Percentiles rank a stretch among this genome's conserved stretches.
Evolutionary conservation across 1,284 basidiomycete genomes (phyloP).

Genomic region (Leccinum subrobustum): DNA sequence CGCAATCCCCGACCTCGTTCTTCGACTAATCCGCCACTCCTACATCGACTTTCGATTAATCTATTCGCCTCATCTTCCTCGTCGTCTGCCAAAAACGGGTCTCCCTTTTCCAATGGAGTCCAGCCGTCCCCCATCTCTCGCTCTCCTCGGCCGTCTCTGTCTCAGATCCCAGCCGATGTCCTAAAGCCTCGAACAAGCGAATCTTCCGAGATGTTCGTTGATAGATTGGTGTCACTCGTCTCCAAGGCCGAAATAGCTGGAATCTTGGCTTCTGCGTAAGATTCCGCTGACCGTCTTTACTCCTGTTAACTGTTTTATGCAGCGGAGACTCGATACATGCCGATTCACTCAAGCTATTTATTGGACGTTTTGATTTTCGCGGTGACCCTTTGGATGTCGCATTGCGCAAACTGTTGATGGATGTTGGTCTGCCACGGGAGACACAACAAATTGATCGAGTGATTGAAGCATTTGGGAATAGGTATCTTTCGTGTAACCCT

Average conservation of each 20-base stretch:
- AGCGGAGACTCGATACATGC: slow-evolving; percentile 76
- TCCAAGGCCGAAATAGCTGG: slow-evolving; percentile 76
- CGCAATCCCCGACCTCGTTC: slow-evolving; percentile 47
- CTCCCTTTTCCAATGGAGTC: slow-evolving; percentile 23
- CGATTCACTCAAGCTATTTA: slow-evolving; percentile 70
- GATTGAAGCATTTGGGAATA: slow-evolving; percentile 90
- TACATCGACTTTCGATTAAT: slow-evolving; percentile 70
- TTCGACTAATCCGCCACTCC: slow-evolving; percentile 67
- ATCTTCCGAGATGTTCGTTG: slow-evolving; percentile 67
- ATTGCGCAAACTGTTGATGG: slow-evolving; percentile 88
- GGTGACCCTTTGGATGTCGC: slow-evolving; percentile 90
- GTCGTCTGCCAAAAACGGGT: slow-evolving; percentile 31
- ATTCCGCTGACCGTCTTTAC: slow-evolving; percentile 2
- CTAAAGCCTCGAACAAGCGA: slow-evolving; percentile 63
- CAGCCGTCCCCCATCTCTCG: slow-evolving; percentile 36
- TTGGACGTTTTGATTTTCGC: slow-evolving; percentile 79
- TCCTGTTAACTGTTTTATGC: slow-evolving; percentile 10
- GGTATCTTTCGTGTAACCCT: slow-evolving; percentile 86
- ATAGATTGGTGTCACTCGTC: slow-evolving; percentile 59
- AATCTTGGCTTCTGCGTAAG: slow-evolving; percentile 79
- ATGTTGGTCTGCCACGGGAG: slow-evolving; percentile 88
- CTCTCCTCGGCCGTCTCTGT: slow-evolving; percentile 48
- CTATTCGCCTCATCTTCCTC: slow-evolving; percentile 54
- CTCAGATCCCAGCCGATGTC: slow-evolving; percentile 43
- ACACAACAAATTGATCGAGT: slow-evolving; percentile 99